Percentiles rank a stretch among this genome's conserved stretches.
phyloP scores from a whole-genome alignment of 2,329 filamentous ascomycete species.

The Ambrosiella cleistominuta region DNA sequence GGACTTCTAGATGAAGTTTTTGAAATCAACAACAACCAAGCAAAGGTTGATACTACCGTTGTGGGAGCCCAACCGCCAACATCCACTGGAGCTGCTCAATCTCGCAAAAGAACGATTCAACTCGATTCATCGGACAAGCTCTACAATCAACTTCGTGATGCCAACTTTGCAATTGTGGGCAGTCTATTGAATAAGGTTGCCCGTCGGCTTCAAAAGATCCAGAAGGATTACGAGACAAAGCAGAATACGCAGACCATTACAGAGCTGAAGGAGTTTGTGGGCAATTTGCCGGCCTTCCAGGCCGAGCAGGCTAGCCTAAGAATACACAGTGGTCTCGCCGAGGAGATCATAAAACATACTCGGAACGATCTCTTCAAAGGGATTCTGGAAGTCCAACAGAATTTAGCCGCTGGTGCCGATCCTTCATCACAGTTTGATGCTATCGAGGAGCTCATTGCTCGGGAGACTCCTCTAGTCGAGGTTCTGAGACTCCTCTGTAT shows the following conservation, averaged over 20 bases:
- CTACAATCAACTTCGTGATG: conserved; percentile 72
- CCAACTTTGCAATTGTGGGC: conserved; percentile 91
- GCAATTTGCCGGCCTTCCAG: conserved; percentile 78
- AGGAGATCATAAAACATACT: conserved; percentile 90
- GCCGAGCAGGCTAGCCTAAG: conserved; percentile 87
- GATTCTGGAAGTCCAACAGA: conserved; percentile 85
- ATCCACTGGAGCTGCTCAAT: conserved; percentile 35
- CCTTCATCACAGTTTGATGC: conserved; percentile 75
- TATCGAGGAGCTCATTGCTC: conserved; percentile 87
- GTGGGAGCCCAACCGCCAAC: conserved; percentile 53
- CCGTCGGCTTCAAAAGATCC: conserved; percentile 63
- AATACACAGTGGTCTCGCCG: conserved; percentile 76
- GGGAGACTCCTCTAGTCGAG: conserved; percentile 62
- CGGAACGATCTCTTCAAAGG: conserved; percentile 77
- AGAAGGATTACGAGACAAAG: conserved; percentile 76
- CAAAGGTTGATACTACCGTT: conserved; percentile 80
- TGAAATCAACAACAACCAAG: conserved; percentile 78
- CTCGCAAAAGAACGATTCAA: conserved; percentile 70
- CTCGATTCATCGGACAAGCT: conserved; percentile 80
- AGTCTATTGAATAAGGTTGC: conserved; percentile 79
- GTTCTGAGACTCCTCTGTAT: conserved; percentile 75
- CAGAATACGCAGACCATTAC: conserved; percentile 75
- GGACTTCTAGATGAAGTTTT: conserved; percentile 89
- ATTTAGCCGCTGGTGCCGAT: conserved; percentile 77
- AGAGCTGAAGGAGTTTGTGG: conserved; percentile 89